These are phyloP conservation scores for Ettlia oleoabundans DNA, from an alignment of 139 green algal genomes.

Conservation along the genomic window DNA sequence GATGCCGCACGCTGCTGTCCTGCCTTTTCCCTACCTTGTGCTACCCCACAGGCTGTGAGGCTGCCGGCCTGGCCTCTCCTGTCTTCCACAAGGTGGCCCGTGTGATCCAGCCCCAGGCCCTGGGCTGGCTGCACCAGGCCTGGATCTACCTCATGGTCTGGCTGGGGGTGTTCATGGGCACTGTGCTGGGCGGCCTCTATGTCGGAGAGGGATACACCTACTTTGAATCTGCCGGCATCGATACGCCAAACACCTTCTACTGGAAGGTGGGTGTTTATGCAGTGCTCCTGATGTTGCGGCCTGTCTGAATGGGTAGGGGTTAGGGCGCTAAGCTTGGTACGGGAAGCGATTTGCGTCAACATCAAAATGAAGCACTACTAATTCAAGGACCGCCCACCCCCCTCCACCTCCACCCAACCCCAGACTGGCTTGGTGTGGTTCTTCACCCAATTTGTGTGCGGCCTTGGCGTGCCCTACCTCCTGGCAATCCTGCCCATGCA, in stretches of 20 bases:
- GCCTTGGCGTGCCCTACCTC: neutral
- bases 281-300: neutral
- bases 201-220: constrained; percentile 4
- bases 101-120: constrained; percentile 20
- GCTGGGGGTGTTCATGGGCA: constrained; percentile 10
- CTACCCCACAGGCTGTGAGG: neutral
- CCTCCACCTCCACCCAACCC: neutral
- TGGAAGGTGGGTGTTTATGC: neutral
- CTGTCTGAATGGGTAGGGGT: neutral
- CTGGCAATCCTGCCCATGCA: neutral
- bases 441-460: neutral
- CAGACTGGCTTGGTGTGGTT: neutral
- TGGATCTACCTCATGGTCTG: constrained; percentile 7
- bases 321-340: neutral
- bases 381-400: neutral
- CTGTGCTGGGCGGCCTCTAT: constrained; percentile 8
- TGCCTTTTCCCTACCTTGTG: neutral
- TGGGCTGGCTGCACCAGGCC: neutral
- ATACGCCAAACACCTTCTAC: neutral
- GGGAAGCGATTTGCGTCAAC: neutral
- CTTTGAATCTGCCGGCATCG: neutral
- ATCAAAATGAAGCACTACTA: neutral
- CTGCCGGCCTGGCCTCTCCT: neutral
- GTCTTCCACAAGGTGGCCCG: neutral
- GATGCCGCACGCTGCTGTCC: too few relatives aligned